Conservation (phyloP, 169 alveolate species). For the Perkinsus olseni region DNA sequence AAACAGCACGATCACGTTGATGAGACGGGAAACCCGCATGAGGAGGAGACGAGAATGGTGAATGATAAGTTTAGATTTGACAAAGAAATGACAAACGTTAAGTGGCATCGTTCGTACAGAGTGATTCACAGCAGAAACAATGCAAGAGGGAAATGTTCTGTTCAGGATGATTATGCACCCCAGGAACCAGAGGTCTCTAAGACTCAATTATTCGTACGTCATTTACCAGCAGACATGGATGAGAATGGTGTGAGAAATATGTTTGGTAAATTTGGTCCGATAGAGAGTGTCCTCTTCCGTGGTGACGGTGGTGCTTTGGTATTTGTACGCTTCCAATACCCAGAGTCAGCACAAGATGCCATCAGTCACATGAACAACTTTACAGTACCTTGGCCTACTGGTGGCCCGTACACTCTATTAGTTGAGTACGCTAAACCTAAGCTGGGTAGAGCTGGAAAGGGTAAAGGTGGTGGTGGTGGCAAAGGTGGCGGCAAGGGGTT, state of each 20-base stretch:
- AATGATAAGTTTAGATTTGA: not conserved
- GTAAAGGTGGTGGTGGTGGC: not conserved
- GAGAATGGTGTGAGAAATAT: not conserved
- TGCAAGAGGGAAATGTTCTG: not conserved
- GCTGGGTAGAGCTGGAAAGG: not conserved
- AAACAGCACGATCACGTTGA: not conserved
- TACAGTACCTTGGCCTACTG: not conserved
- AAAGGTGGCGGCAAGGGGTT: not conserved
- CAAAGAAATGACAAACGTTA: not conserved
- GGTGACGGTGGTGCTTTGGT: slow-evolving; percentile 2
- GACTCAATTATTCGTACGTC: not conserved
- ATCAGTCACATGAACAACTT: not conserved
- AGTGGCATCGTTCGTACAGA: not conserved
- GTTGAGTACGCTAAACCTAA: not conserved
- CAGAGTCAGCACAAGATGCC: not conserved
- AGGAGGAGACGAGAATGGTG: no score
- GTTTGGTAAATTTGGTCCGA: not conserved
- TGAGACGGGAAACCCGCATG: not conserved
- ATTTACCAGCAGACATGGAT: not conserved
- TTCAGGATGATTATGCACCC: not conserved
- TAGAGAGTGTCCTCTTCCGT: not conserved
- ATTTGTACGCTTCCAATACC: not conserved
- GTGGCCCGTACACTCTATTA: not conserved
- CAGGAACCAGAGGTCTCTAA: not conserved
- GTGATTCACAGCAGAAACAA: not conserved